Conservation (phyloP, 1,284 basidiomycete species). For the Coniferiporia weirii region DNA sequence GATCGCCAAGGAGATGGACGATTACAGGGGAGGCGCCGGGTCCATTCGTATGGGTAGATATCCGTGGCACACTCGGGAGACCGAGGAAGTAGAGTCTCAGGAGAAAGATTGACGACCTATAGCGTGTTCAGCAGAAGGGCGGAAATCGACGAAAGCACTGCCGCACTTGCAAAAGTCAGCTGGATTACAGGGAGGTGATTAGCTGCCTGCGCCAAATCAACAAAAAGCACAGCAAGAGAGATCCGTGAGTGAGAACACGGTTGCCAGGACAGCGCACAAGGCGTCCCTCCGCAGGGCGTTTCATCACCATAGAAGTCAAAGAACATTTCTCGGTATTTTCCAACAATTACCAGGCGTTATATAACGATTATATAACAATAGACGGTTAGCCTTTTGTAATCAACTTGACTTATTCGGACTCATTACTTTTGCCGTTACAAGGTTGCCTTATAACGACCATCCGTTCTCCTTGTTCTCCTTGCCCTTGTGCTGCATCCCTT, state of each 20-base stretch:
- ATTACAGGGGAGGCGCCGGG: background rate
- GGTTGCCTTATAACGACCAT: background rate
- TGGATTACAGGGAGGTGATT: background rate
- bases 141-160: background rate
- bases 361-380: background rate
- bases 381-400: background rate
- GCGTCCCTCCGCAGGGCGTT: background rate
- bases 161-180: background rate
- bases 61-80: background rate
- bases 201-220: background rate
- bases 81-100: background rate
- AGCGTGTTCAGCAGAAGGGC: background rate
- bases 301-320: conserved; percentile 6
- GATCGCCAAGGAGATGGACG: conserved; percentile 8
- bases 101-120: background rate
- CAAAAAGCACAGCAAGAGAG: background rate
- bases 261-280: background rate
- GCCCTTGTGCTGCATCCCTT: conserved; percentile 2
- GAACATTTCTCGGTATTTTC: background rate
- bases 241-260: background rate
- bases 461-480: background rate
- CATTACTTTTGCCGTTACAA: background rate
- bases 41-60: conserved; percentile 3
- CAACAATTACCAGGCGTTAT: background rate
- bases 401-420: background rate